Conservation (phyloP, 768 basidiomycete species). For the Leccinum disarticulatum region DNA sequence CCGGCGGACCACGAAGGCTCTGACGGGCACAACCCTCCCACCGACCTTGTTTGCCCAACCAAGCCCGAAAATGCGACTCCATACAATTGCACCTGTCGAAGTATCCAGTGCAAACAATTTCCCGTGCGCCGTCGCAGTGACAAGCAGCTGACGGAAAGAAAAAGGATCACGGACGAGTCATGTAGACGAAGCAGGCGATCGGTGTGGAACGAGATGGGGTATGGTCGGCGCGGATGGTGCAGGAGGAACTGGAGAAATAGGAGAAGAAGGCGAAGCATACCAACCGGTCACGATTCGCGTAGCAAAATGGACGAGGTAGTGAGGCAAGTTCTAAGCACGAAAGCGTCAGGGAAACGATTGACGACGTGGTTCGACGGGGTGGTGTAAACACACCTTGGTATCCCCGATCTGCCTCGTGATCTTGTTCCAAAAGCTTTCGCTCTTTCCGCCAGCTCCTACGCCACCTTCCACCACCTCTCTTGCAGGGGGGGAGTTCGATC, state of each 20-base stretch:
- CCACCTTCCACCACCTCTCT: slow-evolving; percentile 24
- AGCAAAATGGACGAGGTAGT: slow-evolving; percentile 63
- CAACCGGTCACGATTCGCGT: slow-evolving; percentile 71
- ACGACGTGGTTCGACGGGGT: background rate
- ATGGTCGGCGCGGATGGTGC: slow-evolving; percentile 10
- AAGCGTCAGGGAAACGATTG: background rate
- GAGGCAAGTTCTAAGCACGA: slow-evolving; percentile 60
- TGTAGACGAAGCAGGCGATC: slow-evolving; percentile 33
- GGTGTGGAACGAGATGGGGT: slow-evolving; percentile 18
- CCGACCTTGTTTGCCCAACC: slow-evolving; percentile 64
- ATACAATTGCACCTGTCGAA: slow-evolving; percentile 70
- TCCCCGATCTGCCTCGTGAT: slow-evolving; percentile 57
- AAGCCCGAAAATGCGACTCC: slow-evolving; percentile 76
- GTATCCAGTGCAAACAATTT: slow-evolving; percentile 85
- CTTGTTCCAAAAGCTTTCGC: slow-evolving; percentile 51
- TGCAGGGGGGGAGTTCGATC: slow-evolving; percentile 73
- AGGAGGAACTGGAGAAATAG: slow-evolving; percentile 26
- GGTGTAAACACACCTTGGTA: slow-evolving; percentile 45
- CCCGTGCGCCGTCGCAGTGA: slow-evolving; percentile 67
- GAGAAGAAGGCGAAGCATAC: slow-evolving; percentile 48
- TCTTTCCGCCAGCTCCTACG: background rate
- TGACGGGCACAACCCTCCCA: slow-evolving; percentile 55
- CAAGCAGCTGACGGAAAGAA: slow-evolving; percentile 83
- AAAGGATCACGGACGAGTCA: slow-evolving; percentile 70
- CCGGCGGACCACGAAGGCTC: slow-evolving; percentile 52